Base-by-base conservation (phyloP, 2,329 filamentous ascomycete species). In the Seiridium cupressi region DNA sequence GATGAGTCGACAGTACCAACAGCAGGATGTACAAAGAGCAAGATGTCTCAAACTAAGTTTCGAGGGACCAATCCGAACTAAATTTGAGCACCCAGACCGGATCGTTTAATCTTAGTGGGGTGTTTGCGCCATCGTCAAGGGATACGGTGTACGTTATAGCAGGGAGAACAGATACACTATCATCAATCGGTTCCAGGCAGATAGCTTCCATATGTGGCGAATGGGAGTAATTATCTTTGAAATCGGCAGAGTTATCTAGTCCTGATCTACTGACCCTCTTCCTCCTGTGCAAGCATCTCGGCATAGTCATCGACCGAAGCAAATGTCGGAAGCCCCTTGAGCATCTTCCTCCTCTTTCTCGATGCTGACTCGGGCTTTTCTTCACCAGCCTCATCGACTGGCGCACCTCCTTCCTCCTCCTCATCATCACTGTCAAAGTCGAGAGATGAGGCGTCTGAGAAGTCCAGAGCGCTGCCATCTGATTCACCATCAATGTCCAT, bases 241-340 rank as follows among this genome's bases (percentile, higher is more conserved):
- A 26, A 26, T 26, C 18, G 18, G 18, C 18, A 26, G 18, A 26
- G 18, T 26, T 26, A 26, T 26, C 38, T 13, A 42, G 38, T 8
- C 38, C 38, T 42, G 13, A 38, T 38, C 13, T 38, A 53, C 11
- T 18, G 32, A 53, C 76, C 76, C 18, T 87, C 87, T 63, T 88
- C 87, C 56, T 95, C 91, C 64, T 86, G 84, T 3, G 82, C 91
- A 73, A 97, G 76, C 77, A 97, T 83, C 68, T 90, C 90, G 13
- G 93, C 94, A 75, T 98, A 99, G 73, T 98, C 95, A 58, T 98
- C 95, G 38, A 84, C 90, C 38, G 92, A 96, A 26, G 96, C 95
- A 79, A 99, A 99, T 42, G 88, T 96, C 5, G 95, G 95, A 67
- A 99, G 80, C 64, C 87, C 87, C 84, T 93, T 97, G 74, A 98